Evolutionary conservation across 2,329 filamentous ascomycete species (phyloP).

Genomic region (Ceratocystiopsis sp.): DNA sequence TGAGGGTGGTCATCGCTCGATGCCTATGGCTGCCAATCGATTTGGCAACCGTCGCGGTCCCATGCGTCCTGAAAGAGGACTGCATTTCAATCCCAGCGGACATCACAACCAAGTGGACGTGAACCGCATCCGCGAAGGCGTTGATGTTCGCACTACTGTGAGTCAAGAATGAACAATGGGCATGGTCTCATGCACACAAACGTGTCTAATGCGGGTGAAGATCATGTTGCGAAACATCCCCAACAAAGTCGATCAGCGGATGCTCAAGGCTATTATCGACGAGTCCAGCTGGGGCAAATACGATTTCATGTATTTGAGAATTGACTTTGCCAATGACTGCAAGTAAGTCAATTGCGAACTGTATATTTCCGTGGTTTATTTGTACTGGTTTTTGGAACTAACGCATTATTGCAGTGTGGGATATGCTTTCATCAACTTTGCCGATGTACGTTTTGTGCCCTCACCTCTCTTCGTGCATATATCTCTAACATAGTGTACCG

Average conservation of each 20-base stretch:
- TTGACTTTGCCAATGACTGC: conserved; percentile 72
- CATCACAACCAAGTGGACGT: conserved; percentile 48
- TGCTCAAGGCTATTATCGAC: conserved; percentile 67
- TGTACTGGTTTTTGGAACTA: background rate
- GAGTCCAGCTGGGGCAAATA: conserved; percentile 65
- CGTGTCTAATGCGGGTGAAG: conserved; percentile 20
- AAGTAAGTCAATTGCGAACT: conserved; percentile 36
- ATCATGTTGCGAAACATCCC: conserved; percentile 94
- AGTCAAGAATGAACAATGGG: conserved; percentile 14
- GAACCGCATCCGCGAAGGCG: conserved; percentile 42
- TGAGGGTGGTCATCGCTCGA: conserved; percentile 22
- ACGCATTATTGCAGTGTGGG: conserved; percentile 52
- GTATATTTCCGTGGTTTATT: background rate
- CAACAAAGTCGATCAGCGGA: conserved; percentile 65
- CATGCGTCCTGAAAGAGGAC: conserved; percentile 25
- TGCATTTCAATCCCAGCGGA: conserved; percentile 29
- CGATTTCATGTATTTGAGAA: conserved; percentile 89
- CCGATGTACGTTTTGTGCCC: conserved; percentile 41
- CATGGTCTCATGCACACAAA: background rate
- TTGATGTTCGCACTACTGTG: conserved; percentile 61
- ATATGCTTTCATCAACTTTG: conserved; percentile 95
- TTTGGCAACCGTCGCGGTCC: conserved; percentile 30
- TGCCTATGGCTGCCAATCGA: conserved; percentile 20
- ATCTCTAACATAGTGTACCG: conserved; percentile 1
- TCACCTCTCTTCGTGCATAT: background rate